Conservation (phyloP, 2,329 filamentous ascomycete species). For the Pseudogymnoascus sp. region DNA sequence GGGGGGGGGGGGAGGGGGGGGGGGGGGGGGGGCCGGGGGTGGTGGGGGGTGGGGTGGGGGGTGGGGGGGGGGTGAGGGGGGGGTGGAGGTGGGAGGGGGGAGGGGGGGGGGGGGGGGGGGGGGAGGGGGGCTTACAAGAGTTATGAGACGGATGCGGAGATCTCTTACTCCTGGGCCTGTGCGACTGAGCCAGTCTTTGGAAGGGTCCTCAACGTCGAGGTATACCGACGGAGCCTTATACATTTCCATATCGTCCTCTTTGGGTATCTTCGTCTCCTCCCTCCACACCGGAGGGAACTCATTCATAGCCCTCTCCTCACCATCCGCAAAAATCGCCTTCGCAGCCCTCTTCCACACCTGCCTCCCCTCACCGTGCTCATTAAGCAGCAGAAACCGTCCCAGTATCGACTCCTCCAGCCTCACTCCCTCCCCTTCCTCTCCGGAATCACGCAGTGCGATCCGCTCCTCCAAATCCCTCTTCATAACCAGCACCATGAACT, state of each 20-base stretch:
- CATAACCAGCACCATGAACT: conserved; percentile 68
- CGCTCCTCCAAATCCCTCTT: conserved; percentile 45
- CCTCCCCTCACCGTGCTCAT: conserved; percentile 29
- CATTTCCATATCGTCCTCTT: conserved; percentile 37
- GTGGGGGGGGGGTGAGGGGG: too few relatives aligned
- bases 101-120: not conserved
- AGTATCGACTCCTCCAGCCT: conserved; percentile 49
- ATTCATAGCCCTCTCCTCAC: conserved; percentile 40
- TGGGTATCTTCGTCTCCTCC: conserved; percentile 48
- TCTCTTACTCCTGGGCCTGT: conserved; percentile 21
- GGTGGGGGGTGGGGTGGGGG: too few relatives aligned
- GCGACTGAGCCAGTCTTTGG: not conserved
- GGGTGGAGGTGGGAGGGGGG: too few relatives aligned
- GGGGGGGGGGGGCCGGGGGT: too few relatives aligned
- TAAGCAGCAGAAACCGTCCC: conserved; percentile 43
- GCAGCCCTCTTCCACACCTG: conserved; percentile 44
- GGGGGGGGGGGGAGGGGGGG: not conserved
- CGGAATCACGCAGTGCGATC: conserved; percentile 15
- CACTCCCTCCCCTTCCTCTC: conserved; percentile 22
- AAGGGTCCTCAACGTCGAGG: conserved; percentile 6
- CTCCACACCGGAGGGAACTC: conserved; percentile 46
- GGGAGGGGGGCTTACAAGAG: conserved; percentile 19
- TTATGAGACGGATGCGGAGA: conserved; percentile 24
- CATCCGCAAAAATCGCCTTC: conserved; percentile 60
- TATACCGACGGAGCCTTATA: not conserved